Percentiles rank a stretch among this genome's conserved stretches.
phyloP scores from a whole-genome alignment of 108 stramenopile genomes.

The Nitzschia sp. region DNA sequence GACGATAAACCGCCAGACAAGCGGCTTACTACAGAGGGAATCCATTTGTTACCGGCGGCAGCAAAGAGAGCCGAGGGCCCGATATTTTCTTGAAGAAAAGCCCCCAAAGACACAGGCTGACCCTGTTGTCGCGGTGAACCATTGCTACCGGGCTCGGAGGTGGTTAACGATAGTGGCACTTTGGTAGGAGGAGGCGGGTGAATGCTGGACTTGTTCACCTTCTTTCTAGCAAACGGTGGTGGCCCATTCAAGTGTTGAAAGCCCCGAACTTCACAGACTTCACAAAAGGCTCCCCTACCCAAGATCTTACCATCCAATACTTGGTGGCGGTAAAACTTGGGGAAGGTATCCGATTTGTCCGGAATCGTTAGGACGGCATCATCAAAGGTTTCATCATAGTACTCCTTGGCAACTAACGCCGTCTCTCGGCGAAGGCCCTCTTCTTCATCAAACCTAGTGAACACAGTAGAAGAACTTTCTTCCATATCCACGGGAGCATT shows the following conservation, averaged over 20 bases:
- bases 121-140: background rate
- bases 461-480: background rate
- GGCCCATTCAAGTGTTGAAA: conserved; percentile 9
- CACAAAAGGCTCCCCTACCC: conserved; percentile 64
- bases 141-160: too few species aligned
- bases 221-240: background rate
- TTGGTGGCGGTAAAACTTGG: conserved; percentile 26
- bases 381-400: background rate
- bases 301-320: conserved; percentile 46
- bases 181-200: background rate
- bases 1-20: background rate
- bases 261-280: conserved; percentile 53
- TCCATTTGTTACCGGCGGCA: background rate
- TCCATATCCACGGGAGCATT: too few species aligned
- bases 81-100: background rate
- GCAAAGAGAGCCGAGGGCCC: background rate
- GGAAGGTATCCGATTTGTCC: conserved; percentile 14
- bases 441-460: background rate
- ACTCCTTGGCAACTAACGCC: background rate
- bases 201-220: background rate
- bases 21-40: background rate
- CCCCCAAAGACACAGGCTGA: background rate
- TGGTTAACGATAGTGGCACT: background rate
- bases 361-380: background rate
- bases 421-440: background rate